Percentiles rank a stretch among this genome's conserved stretches.
phyloP scores from a whole-genome alignment of 1,284 basidiomycete genomes.

The Moesziomyces aphidis region DNA sequence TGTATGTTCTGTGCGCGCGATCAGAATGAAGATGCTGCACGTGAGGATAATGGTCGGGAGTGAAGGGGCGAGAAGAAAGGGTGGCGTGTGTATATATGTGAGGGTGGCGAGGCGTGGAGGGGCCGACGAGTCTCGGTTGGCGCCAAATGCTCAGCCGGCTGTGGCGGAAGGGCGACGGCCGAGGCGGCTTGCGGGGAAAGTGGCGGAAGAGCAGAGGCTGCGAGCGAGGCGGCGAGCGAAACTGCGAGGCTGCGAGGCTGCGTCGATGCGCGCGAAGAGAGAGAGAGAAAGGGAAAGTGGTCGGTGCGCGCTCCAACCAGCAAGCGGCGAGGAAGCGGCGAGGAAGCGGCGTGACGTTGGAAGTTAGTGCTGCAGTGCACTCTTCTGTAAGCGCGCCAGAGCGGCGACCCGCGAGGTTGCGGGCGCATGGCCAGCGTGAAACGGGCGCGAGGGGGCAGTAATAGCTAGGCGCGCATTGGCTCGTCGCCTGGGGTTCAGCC shows the following conservation, averaged over 20 bases:
- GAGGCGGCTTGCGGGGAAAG: not conserved
- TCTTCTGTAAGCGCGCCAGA: not conserved
- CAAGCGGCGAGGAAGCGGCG: too few species aligned
- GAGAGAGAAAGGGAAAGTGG: not conserved
- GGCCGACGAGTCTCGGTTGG: not conserved
- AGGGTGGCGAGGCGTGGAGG: not conserved
- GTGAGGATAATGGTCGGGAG: not conserved
- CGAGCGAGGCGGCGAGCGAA: too few species aligned
- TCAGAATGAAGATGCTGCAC: not conserved
- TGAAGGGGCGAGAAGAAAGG: not conserved
- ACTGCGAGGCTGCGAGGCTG: too few species aligned
- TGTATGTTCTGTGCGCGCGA: too few species aligned
- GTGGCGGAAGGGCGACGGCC: not conserved
- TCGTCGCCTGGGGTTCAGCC: too few species aligned
- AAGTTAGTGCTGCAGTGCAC: not conserved
- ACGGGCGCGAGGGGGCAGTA: too few species aligned
- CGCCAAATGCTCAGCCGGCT: not conserved
- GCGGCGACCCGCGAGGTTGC: not conserved
- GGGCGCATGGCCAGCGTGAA: too few species aligned
- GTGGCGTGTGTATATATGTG: not conserved
- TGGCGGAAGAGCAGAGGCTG: not conserved
- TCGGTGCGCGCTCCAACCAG: too few species aligned
- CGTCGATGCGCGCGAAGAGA: too few species aligned
- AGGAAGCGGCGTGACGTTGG: not conserved
- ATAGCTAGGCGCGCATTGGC: too few species aligned